A percentile compares a stretch with the other conserved stretches of the same genome.
These are phyloP conservation scores for Corylus americana DNA, from an alignment of 306 rosid species.

Conservation along the genomic window DNA sequence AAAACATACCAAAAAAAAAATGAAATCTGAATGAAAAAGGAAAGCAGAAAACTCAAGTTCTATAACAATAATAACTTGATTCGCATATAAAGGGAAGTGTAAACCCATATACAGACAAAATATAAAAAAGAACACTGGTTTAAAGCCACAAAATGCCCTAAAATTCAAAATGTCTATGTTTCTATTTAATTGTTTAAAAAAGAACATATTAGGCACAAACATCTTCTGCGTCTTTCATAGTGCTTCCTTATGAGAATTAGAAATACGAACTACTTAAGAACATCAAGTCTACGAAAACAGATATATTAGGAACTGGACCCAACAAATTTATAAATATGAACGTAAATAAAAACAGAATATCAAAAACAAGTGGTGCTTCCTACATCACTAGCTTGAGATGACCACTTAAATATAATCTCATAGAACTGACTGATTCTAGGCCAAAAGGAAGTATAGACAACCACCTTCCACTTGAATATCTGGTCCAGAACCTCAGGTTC, in stretches of 20 bases:
- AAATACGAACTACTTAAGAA: not conserved
- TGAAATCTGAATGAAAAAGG: not conserved
- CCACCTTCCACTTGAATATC: constrained; percentile 88
- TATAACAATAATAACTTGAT: not conserved
- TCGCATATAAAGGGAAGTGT: not conserved
- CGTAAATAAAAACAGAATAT: not conserved
- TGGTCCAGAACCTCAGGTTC: constrained; percentile 61
- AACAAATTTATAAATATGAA: not conserved
- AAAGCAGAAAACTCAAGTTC: not conserved
- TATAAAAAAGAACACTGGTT: not conserved
- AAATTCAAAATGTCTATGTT: not conserved
- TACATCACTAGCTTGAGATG: constrained; percentile 8
- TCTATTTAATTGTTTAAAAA: not conserved
- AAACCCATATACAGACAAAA: not conserved
- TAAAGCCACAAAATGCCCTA: not conserved
- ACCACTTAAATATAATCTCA: constrained; percentile 15
- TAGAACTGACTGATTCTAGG: not conserved
- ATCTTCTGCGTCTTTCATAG: not conserved
- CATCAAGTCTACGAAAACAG: not conserved
- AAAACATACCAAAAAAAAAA: not conserved
- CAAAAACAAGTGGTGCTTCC: not conserved
- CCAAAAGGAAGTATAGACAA: constrained; percentile 18
- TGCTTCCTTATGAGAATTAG: not conserved
- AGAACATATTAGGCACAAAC: not conserved
- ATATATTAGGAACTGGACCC: not conserved